Conservation (phyloP, 768 basidiomycete genomes). For the Mycena galericulata region DNA sequence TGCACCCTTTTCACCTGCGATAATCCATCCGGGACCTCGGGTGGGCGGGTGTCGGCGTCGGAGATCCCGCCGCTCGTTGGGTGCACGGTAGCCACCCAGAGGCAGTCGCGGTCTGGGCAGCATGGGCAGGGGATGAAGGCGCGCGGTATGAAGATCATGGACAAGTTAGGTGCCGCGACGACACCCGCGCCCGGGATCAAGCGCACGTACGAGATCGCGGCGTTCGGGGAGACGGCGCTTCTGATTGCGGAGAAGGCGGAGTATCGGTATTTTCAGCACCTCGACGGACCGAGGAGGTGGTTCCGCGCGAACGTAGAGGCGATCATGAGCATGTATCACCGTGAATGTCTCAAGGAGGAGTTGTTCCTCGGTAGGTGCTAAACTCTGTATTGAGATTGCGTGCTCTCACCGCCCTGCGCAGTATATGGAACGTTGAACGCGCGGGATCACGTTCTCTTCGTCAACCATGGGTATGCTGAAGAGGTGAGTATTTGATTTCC, state of each 20-base stretch:
- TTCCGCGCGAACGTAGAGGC: slow-evolving; percentile 59
- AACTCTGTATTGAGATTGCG: not conserved
- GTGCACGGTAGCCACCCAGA: not conserved
- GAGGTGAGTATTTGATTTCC: slow-evolving; percentile 8
- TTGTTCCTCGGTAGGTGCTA: slow-evolving; percentile 44
- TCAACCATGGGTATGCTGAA: slow-evolving; percentile 36
- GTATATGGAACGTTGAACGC: slow-evolving; percentile 65
- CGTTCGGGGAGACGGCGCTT: slow-evolving; percentile 53
- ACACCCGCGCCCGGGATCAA: slow-evolving; percentile 43
- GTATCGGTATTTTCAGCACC: slow-evolving; percentile 54
- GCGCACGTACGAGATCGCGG: slow-evolving; percentile 9
- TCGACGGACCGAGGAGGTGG: slow-evolving; percentile 60
- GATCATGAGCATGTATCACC: slow-evolving; percentile 53
- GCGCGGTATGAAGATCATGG: not conserved
- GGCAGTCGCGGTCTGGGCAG: too few relatives aligned
- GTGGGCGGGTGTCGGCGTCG: slow-evolving; percentile 29
- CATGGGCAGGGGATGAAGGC: not conserved
- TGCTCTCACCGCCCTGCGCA: slow-evolving; percentile 28
- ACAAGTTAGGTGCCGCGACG: not conserved
- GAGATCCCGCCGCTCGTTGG: not conserved
- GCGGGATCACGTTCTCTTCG: slow-evolving; percentile 64
- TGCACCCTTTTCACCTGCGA: slow-evolving; percentile 62
- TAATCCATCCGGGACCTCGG: slow-evolving; percentile 46
- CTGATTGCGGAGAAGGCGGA: slow-evolving; percentile 61
- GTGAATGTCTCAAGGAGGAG: slow-evolving; percentile 48